These are phyloP conservation scores for Pontederia crassipes DNA, from an alignment of 176 grass and related monocot species.

Conservation along the genomic window DNA sequence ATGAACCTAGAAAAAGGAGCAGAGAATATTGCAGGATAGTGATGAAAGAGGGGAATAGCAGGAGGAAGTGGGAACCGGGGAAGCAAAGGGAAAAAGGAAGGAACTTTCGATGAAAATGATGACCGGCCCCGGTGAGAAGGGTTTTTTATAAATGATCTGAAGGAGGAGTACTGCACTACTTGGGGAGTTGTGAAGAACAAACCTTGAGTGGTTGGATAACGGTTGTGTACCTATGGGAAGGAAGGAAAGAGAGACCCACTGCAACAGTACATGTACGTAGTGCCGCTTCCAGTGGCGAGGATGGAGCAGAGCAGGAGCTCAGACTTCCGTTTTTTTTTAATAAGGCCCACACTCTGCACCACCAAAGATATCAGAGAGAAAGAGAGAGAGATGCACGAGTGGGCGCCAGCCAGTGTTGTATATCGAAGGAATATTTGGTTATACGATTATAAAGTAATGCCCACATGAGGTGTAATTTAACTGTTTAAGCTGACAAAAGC, in stretches of 20 bases:
- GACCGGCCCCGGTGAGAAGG: neutral
- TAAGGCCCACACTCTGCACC: neutral
- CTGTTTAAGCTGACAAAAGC: neutral
- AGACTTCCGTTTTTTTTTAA: constrained; percentile 1
- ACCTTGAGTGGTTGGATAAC: no score
- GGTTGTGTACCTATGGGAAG: no score
- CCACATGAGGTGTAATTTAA: neutral
- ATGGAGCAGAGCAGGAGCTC: neutral
- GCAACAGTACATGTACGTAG: neutral
- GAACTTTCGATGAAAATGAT: constrained; percentile 14
- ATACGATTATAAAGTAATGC: no score
- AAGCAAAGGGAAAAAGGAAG: neutral
- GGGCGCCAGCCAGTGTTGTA: neutral
- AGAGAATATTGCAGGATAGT: neutral
- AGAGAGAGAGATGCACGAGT: neutral
- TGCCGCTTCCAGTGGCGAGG: no score
- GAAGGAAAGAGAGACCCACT: no score
- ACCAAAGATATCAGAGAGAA: neutral
- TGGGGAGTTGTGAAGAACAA: no score
- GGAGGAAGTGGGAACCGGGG: neutral
- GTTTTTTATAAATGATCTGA: no score
- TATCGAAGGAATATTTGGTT: neutral
- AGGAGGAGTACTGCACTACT: no score
- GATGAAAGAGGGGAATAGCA: neutral
- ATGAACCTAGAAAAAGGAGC: neutral